These are phyloP conservation scores for Penicillium manginii DNA, from an alignment of 495 filamentous ascomycete genomes.

Conservation along the genomic window DNA sequence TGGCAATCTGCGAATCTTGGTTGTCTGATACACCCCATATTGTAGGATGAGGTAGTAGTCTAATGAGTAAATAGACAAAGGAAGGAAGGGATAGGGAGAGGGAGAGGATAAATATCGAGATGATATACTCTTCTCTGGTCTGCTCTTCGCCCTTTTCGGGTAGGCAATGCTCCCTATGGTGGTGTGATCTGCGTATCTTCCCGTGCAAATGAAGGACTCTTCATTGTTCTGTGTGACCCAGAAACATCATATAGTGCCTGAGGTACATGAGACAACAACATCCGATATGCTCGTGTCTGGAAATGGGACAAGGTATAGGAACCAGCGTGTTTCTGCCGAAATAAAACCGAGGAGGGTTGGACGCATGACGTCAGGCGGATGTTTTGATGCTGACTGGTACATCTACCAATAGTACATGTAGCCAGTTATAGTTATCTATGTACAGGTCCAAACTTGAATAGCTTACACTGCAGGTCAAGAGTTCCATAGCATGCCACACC, in stretches of 20 bases:
- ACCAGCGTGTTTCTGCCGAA: no score
- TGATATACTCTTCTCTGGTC: background rate
- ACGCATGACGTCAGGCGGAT: background rate
- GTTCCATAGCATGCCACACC: background rate
- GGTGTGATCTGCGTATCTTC: background rate
- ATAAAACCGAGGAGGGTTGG: background rate
- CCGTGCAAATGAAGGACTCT: background rate
- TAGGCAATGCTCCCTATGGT: no score
- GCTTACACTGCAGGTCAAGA: background rate
- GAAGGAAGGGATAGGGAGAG: background rate
- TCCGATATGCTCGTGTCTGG: background rate
- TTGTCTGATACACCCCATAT: background rate
- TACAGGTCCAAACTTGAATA: background rate
- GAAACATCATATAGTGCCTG: no score
- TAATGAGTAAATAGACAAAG: no score
- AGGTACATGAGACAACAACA: no score
- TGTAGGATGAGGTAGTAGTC: background rate
- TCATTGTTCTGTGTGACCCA: background rate
- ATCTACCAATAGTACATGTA: no score
- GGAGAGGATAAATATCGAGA: background rate
- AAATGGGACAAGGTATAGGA: background rate
- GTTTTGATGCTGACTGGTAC: background rate
- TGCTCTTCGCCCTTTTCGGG: background rate
- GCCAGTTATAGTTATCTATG: no score
- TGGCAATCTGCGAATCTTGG: background rate